Conservation (phyloP, 331 rosid genomes). For the Dryas integrifolia region DNA sequence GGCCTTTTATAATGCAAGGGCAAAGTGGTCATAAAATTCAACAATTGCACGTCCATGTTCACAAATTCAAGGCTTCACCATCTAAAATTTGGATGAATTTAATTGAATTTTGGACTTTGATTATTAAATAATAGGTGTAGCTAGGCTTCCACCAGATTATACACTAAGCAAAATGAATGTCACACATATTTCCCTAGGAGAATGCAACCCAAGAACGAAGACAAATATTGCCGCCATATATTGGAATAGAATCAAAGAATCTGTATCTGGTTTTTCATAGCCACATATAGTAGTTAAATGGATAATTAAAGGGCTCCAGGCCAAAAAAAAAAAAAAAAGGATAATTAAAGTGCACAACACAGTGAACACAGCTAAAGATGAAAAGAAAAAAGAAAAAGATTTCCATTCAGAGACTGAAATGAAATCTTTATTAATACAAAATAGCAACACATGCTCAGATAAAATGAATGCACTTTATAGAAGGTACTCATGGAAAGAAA, state of each 20-base stretch:
- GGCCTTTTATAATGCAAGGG: no score
- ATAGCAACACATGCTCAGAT: constrained; percentile 27
- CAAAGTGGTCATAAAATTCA: no score
- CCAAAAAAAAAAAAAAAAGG: not conserved
- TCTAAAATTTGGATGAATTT: no score
- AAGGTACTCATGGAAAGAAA: constrained; percentile 17
- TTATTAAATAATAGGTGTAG: no score
- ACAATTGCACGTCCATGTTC: no score
- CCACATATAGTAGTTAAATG: not conserved
- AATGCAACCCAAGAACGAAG: not conserved
- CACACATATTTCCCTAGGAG: not conserved
- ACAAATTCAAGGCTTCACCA: no score
- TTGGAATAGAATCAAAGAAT: constrained; percentile 32
- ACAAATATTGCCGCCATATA: not conserved
- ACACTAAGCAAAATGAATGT: no score
- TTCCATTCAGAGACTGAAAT: constrained; percentile 13
- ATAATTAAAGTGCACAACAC: constrained; percentile 3
- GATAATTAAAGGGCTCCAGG: not conserved
- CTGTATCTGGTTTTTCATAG: constrained; percentile 14
- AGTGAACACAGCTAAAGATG: not conserved
- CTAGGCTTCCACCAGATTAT: no score
- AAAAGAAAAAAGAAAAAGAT: constrained; percentile 4
- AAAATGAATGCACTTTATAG: constrained; percentile 23
- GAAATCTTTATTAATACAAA: constrained; percentile 24
- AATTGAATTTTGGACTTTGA: no score